Base-by-base conservation (phyloP, 2,329 filamentous ascomycete genomes). In the Teratosphaeriaceae sp. region DNA sequence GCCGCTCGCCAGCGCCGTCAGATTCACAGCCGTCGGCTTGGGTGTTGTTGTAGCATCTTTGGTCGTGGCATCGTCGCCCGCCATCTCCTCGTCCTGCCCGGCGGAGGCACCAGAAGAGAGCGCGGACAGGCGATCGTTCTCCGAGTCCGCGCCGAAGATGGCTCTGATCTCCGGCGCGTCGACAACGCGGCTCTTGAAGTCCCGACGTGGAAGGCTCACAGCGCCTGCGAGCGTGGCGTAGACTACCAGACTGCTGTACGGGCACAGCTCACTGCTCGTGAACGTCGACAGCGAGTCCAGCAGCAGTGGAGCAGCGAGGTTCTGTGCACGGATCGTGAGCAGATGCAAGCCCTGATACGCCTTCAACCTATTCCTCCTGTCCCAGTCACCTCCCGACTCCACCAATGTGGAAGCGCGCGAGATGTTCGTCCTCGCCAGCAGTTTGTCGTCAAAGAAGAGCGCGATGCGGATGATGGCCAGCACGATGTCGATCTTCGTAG, bases 101-200 rank as follows among this genome's bases (percentile, higher is more conserved):
- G 85, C 81, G 1, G 86, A 85, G 1, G 89, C 88, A 3, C 88
- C 83, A 1, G 88, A 92, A 22, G 82, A 81, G 18, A 96, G 72
- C 0, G 88, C 88, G 23, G 88, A 76, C 42, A 95, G 72, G 68
- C 90, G 90, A 61, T 96, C 89, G 57, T 94, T 85, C 19, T 83
- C 83, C 55, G 90, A 83, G 36, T 59, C 58, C 20, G 61, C 60
- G 45, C 90, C 92, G 19, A 98, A 79, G 51, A 98, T 94, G 27
- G 92, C 92, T 71, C 92, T 94, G 71, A 98, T 96, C 70, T 98
- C 92, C 11, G 92, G 90, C 6, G 92, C 92, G 65, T 98, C 92
- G 30, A 98, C 90, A 20, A 98, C 92, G 74, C 97, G 97, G 53
- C 86, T 86, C 75, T 98, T 98, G 78, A 98, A 98, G 67, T 98